Evolutionary conservation across 495 filamentous ascomycete species (phyloP), one percentile per base, ranked within the genome.

Genomic region (Endocarpon pusillum): DNA sequence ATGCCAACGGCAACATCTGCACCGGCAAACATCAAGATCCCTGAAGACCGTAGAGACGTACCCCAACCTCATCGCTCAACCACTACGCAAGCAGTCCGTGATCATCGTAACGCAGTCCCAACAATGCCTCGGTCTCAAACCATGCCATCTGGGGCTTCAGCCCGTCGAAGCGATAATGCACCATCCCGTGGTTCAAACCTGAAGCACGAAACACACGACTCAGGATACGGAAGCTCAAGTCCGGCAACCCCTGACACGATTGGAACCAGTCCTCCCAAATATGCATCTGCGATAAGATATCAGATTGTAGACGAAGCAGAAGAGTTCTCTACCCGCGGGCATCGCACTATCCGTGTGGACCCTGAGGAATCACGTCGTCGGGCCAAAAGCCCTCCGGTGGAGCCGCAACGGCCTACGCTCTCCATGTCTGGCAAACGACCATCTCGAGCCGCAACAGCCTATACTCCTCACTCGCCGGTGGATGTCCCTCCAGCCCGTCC

Each of bases 181-280:
- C 39, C 40, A 15, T 18, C 39, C 10, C 41, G 43, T 21, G 40
- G 42, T n/a, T 45, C 49, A 21, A 42, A 41, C 14, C 17, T 40
- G 10, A 47, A 38, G 37, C 36, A 41, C 6, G 54, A 62, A 3
- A 45, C 50, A 33, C 44, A 58, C 18, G 64, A 67, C 27, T 65
- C 62, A 3, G 59, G 59, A 8, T 61, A 64, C 36, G 28, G 28
- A 7, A 63, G 57, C 8, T 64, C 58, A 36, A 38, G 35, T 28
- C 53, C 61, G 24, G 49, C 47, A 21, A 61, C 58, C 1, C 52
- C 61, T 9, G 59, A 63, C 17, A 51, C 55, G 36, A 37, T 45
- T 5, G 42, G 44, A 3, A 40, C 46, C 21, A 40, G 36, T 29
- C 48, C 54, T 1, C 48, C 55, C 6, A 58, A 56, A 43, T 12